Base-by-base conservation (phyloP, 768 basidiomycete species). In the Pleurotus tuoliensis region DNA sequence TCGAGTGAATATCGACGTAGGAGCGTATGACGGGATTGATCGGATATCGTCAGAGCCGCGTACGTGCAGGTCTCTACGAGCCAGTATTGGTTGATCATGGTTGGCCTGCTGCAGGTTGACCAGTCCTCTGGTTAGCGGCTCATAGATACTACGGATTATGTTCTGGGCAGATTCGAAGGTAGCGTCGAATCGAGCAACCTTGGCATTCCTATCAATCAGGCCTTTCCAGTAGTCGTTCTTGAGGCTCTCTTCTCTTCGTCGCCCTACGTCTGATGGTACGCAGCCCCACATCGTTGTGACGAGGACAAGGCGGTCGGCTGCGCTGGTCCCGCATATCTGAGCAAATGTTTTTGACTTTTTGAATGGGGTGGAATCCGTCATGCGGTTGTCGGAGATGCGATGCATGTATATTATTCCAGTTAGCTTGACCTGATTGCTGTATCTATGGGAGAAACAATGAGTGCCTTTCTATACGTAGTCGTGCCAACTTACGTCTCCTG, bases 261-360 rank as follows among this genome's bases (percentile, higher is more conserved):
- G 3, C 52, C 61, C 56, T 13, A 46, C 38, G 38, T 48, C 58
- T 20, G 5, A 13, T 24, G 44, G 38, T 44, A 76, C 74, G 49
- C 70, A 68, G 8, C 65, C 69, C 79, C 80, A 81, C 73, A 75
- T 80, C 5, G 74, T 82, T 49, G 80, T 80, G 44, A 71, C 72
- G 52, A 82, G 69, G 43, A 79, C 70, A 37, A 82, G 77, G 52
- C 80, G 77, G 56, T 71, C 70, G 57, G 78, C 71, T 5, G 75
- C 70, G 30, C 62, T 67, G n/a, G 71, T 68, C 22, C 80, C 81
- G 58, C 80, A 81, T 15, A 82, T 69, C 52, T 76, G 71, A 27
- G 69, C 69, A 63, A 82, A 81, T 63, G 81, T 71, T 15, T 72
- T 69, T 37, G 80, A 72, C 61, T 79, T 82, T 61, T 71, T 73